phyloP scores from a whole-genome alignment of 2,329 filamentous ascomycete genomes.

The Trichophyton schoenleinii region DNA sequence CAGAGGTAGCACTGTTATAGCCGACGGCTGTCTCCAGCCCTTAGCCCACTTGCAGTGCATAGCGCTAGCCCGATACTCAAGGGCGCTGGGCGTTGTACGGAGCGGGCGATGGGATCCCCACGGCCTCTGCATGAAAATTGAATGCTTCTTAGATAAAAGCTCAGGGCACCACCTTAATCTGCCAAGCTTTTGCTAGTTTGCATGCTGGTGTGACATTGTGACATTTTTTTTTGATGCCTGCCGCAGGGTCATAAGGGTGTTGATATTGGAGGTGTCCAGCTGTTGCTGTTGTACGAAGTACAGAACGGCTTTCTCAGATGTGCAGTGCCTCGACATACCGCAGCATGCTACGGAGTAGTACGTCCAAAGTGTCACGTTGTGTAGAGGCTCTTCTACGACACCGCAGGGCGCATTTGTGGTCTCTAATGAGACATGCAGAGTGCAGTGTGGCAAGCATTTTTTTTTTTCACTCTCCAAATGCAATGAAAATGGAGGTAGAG shows the following conservation, averaged over 20 bases:
- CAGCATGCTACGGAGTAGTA: background rate
- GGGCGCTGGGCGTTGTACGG: background rate
- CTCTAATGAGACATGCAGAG: background rate
- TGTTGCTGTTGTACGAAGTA: background rate
- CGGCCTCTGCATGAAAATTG: background rate
- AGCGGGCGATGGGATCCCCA: background rate
- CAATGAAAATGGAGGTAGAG: too few species aligned
- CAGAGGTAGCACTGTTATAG: background rate
- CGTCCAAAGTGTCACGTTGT: background rate
- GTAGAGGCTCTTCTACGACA: background rate
- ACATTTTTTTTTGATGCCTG: background rate
- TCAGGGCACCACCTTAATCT: background rate
- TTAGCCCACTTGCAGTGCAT: background rate
- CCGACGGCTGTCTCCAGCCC: background rate
- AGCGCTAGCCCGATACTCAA: background rate
- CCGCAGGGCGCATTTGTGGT: background rate
- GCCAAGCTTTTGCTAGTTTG: slow-evolving; percentile 2
- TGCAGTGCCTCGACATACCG: background rate
- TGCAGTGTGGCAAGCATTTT: background rate
- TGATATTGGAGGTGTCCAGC: background rate
- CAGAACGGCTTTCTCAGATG: background rate
- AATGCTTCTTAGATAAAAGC: background rate
- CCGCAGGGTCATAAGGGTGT: background rate
- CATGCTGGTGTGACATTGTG: background rate
- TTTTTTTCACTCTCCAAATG: background rate